Evolutionary conservation across 1,139 yeast species (phyloP).

Genomic region (Saccharomycopsis hybrid): DNA sequence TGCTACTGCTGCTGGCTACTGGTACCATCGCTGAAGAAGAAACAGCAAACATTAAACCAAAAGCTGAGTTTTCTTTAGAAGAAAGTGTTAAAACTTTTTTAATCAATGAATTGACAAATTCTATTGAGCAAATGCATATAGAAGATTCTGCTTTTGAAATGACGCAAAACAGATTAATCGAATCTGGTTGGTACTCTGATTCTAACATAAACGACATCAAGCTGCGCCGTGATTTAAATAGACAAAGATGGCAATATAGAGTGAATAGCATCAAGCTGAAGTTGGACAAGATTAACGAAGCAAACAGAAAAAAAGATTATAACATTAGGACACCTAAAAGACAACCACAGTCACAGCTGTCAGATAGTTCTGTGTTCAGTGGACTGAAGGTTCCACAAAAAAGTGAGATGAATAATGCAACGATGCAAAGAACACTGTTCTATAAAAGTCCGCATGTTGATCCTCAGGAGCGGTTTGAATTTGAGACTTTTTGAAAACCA

Average conservation of each 20-base stretch:
- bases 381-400: too few species aligned
- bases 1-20: too few species aligned
- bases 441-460: too few species aligned
- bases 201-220: constrained; percentile 17
- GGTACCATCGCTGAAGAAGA: too few species aligned
- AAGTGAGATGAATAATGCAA: too few species aligned
- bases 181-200: constrained; percentile 21
- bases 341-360: too few species aligned
- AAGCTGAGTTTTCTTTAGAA: too few species aligned
- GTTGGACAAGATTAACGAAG: constrained; percentile 5
- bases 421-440: too few species aligned
- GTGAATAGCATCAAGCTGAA: constrained; percentile 6
- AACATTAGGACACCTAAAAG: not conserved
- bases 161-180: constrained; percentile 11
- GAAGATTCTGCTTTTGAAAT: constrained; percentile 17
- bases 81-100: not conserved
- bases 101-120: constrained; percentile 4
- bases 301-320: constrained; percentile 4
- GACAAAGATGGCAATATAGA: constrained; percentile 13
- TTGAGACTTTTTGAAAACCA: too few species aligned
- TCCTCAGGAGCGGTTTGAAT: too few species aligned
- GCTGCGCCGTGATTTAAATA: constrained; percentile 9
- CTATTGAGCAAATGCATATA: constrained; percentile 14
- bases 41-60: too few species aligned
- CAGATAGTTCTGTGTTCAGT: too few species aligned